These are phyloP conservation scores for Coelastrella sp. DNA, from an alignment of 139 green algal species.

Conservation along the genomic window DNA sequence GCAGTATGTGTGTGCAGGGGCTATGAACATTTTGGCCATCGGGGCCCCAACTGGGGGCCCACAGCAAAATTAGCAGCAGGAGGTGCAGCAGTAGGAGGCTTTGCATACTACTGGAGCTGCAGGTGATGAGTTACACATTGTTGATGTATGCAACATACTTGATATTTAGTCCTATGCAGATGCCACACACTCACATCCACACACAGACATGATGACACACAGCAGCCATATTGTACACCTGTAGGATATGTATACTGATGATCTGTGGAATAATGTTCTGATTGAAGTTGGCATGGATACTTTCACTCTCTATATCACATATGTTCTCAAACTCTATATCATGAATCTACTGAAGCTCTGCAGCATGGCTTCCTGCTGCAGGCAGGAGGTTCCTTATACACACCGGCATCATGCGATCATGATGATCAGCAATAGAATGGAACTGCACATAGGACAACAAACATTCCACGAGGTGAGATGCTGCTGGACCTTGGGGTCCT, in stretches of 20 bases:
- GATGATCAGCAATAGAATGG: slow-evolving; percentile 35
- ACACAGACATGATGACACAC: too few species aligned
- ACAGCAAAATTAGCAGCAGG: background rate
- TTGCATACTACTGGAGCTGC: slow-evolving; percentile 47
- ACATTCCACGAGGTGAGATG: background rate
- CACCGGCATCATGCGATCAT: slow-evolving; percentile 45
- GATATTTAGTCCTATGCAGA: too few species aligned
- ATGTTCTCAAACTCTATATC: background rate
- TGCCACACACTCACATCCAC: too few species aligned
- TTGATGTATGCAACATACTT: too few species aligned
- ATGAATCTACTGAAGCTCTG: background rate
- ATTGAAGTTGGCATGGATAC: too few species aligned
- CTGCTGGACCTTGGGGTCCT: background rate
- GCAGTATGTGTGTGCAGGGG: slow-evolving; percentile 16
- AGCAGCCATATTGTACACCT: too few species aligned
- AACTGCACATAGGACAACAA: slow-evolving; percentile 35
- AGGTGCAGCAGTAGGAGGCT: slow-evolving; percentile 3
- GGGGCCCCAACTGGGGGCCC: background rate
- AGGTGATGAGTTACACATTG: background rate
- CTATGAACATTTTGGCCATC: slow-evolving; percentile 44
- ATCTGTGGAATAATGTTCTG: too few species aligned
- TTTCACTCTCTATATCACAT: too few species aligned
- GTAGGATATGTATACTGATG: too few species aligned
- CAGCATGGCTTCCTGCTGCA: background rate
- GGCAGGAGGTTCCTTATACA: slow-evolving; percentile 51